phyloP scores from a whole-genome alignment of 805 yeast species.

The Kuraishia hungarica region DNA sequence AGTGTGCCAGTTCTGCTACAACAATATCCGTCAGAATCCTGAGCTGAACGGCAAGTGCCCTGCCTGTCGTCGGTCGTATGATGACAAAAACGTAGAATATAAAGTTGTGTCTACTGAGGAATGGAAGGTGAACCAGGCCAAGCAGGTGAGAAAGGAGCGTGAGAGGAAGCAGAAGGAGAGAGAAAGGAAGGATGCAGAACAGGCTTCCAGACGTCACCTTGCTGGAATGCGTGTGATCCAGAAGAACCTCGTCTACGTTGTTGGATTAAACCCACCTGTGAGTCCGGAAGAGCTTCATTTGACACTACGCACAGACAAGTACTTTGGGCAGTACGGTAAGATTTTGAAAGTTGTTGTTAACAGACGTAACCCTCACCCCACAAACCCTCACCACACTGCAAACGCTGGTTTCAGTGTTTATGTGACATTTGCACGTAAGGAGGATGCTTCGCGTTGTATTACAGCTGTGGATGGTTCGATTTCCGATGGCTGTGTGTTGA shows the following conservation, averaged over 20 bases:
- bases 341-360: slow-evolving; percentile 91
- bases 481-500: slow-evolving; percentile 80
- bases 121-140: slow-evolving; percentile 70
- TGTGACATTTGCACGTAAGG: slow-evolving; percentile 87
- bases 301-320: slow-evolving; percentile 78
- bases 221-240: slow-evolving; percentile 98
- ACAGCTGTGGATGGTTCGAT: slow-evolving; percentile 87
- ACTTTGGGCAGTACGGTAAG: slow-evolving; percentile 98
- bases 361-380: slow-evolving; percentile 49
- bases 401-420: slow-evolving; percentile 88
- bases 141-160: slow-evolving; percentile 72
- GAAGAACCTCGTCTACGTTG: slow-evolving; percentile 92
- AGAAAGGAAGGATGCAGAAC: slow-evolving; percentile 86
- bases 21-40: slow-evolving; percentile 91
- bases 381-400: slow-evolving; percentile 27
- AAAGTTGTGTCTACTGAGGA: slow-evolving; percentile 80
- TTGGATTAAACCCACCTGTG: slow-evolving; percentile 84
- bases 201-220: slow-evolving; percentile 74
- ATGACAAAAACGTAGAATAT: slow-evolving; percentile 88
- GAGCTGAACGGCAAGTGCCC: slow-evolving; percentile 96
- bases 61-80: slow-evolving; percentile 91
- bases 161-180: slow-evolving; percentile 82
- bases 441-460: slow-evolving; percentile 92
- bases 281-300: slow-evolving; percentile 81
- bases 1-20: slow-evolving; percentile 96